Percentiles rank a stretch among this genome's conserved stretches.
Conservation (phyloP, 1,139 yeast species). For the Pichia sp. region DNA sequence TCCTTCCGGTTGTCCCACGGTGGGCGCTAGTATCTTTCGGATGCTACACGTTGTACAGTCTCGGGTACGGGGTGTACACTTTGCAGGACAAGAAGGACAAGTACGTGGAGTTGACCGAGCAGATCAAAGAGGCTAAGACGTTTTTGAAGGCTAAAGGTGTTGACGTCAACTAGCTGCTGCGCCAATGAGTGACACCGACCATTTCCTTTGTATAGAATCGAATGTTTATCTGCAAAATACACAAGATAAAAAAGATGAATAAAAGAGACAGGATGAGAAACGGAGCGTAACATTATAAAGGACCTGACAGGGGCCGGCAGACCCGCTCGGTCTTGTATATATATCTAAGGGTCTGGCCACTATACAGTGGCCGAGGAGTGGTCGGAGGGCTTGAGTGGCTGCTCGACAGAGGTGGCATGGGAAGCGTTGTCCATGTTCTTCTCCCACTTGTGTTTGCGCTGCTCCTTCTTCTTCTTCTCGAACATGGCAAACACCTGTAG, state of each 20-base stretch:
- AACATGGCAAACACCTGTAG: constrained; percentile 80
- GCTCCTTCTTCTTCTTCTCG: constrained; percentile 59
- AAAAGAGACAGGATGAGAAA: neutral
- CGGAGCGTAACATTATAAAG: neutral
- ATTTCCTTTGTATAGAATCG: neutral
- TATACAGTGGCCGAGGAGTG: neutral
- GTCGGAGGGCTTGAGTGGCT: neutral
- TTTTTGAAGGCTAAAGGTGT: constrained; percentile 58
- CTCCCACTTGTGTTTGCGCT: constrained; percentile 5
- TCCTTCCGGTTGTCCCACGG: constrained; percentile 65
- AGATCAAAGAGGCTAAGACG: constrained; percentile 62
- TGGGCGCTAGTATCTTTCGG: constrained; percentile 62
- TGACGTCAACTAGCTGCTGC: constrained; percentile 31
- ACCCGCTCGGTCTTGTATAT: neutral
- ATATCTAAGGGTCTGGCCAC: neutral
- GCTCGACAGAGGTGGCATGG: neutral
- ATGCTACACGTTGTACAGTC: constrained; percentile 40
- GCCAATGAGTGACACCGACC: no score
- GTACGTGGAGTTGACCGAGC: constrained; percentile 57
- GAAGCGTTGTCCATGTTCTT: neutral
- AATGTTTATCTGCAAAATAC: neutral
- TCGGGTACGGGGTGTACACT: constrained; percentile 68
- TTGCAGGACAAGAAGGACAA: constrained; percentile 72
- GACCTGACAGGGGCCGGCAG: no score
- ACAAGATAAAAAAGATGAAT: neutral